Conservation (phyloP, 2,329 filamentous ascomycete genomes). For the Cladophialophora exuberans region DNA sequence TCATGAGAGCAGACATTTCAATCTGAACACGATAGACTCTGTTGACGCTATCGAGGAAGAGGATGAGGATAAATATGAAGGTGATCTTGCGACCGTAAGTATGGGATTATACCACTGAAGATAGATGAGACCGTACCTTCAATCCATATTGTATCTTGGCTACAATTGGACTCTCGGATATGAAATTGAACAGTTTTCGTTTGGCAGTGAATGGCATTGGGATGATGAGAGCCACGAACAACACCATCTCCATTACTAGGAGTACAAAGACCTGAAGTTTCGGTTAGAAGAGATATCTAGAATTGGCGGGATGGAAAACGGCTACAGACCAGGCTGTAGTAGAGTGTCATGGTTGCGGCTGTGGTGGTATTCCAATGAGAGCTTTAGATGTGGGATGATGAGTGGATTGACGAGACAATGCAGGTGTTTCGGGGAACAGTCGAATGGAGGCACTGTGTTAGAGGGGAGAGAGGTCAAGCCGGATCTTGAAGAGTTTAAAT, state of each 20-base stretch:
- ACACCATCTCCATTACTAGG: slow-evolving; percentile 53
- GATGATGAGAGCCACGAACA: slow-evolving; percentile 60
- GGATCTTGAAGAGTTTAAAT: too few species aligned
- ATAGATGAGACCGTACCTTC: slow-evolving; percentile 65
- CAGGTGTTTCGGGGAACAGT: too few species aligned
- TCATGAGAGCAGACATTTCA: slow-evolving; percentile 75
- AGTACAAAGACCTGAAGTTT: slow-evolving; percentile 51
- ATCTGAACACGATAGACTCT: slow-evolving; percentile 96
- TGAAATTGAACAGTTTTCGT: slow-evolving; percentile 91
- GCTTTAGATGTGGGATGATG: not conserved
- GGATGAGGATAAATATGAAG: slow-evolving; percentile 97
- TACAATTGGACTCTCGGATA: slow-evolving; percentile 82
- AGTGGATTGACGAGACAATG: not conserved
- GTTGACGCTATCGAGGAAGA: slow-evolving; percentile 95
- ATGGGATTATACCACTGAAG: not conserved
- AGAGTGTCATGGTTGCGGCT: slow-evolving; percentile 65
- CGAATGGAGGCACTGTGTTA: too few species aligned
- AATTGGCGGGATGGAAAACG: not conserved
- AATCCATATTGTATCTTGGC: slow-evolving; percentile 96
- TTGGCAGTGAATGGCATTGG: slow-evolving; percentile 86
- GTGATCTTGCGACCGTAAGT: slow-evolving; percentile 66
- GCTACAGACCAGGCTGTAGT: slow-evolving; percentile 55
- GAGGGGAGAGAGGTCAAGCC: too few species aligned
- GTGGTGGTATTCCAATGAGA: not conserved
- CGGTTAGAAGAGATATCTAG: slow-evolving; percentile 11